Conservation (phyloP, 768 basidiomycete genomes). For the Strobilomyces dryophilus region DNA sequence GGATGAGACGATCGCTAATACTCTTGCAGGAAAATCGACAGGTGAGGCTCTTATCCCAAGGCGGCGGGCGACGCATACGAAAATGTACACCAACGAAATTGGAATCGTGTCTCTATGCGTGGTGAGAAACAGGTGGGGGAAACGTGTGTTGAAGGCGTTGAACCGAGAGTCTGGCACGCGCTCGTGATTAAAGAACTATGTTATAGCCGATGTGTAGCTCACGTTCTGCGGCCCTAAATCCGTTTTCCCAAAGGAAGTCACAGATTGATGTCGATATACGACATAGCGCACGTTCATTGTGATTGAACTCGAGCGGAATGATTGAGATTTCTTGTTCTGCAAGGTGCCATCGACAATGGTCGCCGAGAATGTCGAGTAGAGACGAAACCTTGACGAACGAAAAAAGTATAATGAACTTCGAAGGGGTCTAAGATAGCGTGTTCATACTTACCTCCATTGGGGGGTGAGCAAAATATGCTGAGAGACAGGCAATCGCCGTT, state of each 20-base stretch:
- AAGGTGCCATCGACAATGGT: slow-evolving; percentile 39
- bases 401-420: neutral
- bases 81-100: slow-evolving; percentile 57
- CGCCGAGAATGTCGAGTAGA: slow-evolving; percentile 38
- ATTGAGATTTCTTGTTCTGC: slow-evolving; percentile 23
- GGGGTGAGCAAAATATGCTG: slow-evolving; percentile 48
- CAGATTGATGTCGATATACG: slow-evolving; percentile 43
- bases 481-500: slow-evolving; percentile 44
- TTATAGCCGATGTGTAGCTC: slow-evolving; percentile 11
- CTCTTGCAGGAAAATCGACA: slow-evolving; percentile 51
- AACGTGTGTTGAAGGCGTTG: slow-evolving; percentile 46
- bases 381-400: slow-evolving; percentile 34
- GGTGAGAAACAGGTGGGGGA: slow-evolving; percentile 55
- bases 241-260: slow-evolving; percentile 45
- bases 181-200: neutral
- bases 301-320: slow-evolving; percentile 29
- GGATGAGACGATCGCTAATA: slow-evolving; percentile 47
- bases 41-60: slow-evolving; percentile 51
- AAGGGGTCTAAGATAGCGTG: neutral
- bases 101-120: slow-evolving; percentile 50
- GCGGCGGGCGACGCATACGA: slow-evolving; percentile 48
- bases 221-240: slow-evolving; percentile 45
- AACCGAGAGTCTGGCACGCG: slow-evolving; percentile 34
- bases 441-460: slow-evolving; percentile 36
- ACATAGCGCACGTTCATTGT: slow-evolving; percentile 26